Conservation (phyloP, 345 rosid genomes). For the Microthlaspi erraticum region DNA sequence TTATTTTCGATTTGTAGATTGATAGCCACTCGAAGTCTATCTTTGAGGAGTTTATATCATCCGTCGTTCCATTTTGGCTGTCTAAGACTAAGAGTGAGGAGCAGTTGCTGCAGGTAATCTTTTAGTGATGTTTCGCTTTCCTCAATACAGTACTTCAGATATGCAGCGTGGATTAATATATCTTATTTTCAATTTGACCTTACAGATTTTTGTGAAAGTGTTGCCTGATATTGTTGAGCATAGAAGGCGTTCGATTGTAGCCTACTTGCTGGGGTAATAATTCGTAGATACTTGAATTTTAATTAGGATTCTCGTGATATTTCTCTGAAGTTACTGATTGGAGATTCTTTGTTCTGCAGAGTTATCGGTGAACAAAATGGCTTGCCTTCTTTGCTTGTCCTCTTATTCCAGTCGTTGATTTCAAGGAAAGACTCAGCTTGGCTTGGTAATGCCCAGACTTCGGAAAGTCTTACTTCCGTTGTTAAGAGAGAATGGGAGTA, state of each 20-base stretch:
- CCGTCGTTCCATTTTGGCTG: constrained; percentile 85
- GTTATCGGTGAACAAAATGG: constrained; percentile 76
- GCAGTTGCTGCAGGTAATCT: constrained; percentile 72
- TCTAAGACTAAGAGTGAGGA: constrained; percentile 60
- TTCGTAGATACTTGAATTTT: constrained; percentile 4
- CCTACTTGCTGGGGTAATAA: constrained; percentile 82
- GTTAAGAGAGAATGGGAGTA: constrained; percentile 78
- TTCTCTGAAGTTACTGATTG: constrained; percentile 22
- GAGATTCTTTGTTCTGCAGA: constrained; percentile 51
- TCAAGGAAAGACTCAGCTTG: constrained; percentile 56
- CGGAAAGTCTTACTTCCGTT: constrained; percentile 48
- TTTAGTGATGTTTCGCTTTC: constrained; percentile 12
- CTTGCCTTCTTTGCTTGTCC: constrained; percentile 77
- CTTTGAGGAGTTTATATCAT: constrained; percentile 79
- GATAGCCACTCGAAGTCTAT: constrained; percentile 75
- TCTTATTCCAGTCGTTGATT: constrained; percentile 71
- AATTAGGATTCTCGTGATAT: constrained; percentile 9
- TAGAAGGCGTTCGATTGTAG: constrained; percentile 73
- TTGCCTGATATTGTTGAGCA: constrained; percentile 81
- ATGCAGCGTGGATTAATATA: constrained; percentile 2
- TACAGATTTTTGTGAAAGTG: constrained; percentile 78
- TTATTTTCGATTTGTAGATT: constrained; percentile 50
- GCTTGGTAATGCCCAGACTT: constrained; percentile 40
- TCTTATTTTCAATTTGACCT: constrained; percentile 20
- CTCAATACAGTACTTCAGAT: neutral